Evolutionary conservation across 257 asterid species (phyloP).

Genomic region (Ilex aquifolium): DNA sequence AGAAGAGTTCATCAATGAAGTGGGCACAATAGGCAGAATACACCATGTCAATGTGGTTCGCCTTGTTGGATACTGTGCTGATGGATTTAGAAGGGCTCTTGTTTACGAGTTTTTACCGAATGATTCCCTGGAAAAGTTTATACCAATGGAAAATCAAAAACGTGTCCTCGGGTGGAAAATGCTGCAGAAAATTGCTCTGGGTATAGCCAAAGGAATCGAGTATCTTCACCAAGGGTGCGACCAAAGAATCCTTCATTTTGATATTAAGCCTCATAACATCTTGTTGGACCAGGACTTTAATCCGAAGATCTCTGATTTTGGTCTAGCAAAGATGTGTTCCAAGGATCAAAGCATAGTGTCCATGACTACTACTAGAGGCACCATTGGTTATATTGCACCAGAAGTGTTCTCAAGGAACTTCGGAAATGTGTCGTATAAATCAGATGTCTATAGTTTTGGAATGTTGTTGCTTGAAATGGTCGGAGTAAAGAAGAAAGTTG

Average conservation of each 20-base stretch:
- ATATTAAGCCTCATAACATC: no score
- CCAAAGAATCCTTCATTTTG: no score
- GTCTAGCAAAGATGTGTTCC: constrained; percentile 6
- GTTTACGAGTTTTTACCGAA: constrained; percentile 37
- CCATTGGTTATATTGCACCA: constrained; percentile 11
- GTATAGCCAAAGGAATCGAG: constrained; percentile 29
- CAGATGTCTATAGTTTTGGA: background rate
- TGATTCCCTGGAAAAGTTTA: constrained; percentile 31
- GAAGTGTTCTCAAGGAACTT: constrained; percentile 12
- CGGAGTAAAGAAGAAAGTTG: constrained; percentile 1
- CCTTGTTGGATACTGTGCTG: constrained; percentile 36
- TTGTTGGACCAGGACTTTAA: constrained; percentile 1
- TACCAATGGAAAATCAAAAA: constrained; percentile 9
- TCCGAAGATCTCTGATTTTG: constrained; percentile 10
- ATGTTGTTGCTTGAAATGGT: background rate
- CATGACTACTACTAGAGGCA: constrained; percentile 7
- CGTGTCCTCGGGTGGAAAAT: constrained; percentile 11
- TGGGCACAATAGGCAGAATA: constrained; percentile 32
- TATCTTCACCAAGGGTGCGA: background rate
- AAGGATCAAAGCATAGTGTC: constrained; percentile 2
- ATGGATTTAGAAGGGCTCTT: constrained; percentile 28
- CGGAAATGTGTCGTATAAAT: constrained; percentile 7
- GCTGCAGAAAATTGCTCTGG: constrained; percentile 20
- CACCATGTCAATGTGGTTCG: constrained; percentile 39
- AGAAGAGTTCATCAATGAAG: constrained; percentile 43